Evolutionary conservation across 805 yeast species (phyloP), one percentile per base, ranked within the genome.

Genomic region (Starmerella floris): DNA sequence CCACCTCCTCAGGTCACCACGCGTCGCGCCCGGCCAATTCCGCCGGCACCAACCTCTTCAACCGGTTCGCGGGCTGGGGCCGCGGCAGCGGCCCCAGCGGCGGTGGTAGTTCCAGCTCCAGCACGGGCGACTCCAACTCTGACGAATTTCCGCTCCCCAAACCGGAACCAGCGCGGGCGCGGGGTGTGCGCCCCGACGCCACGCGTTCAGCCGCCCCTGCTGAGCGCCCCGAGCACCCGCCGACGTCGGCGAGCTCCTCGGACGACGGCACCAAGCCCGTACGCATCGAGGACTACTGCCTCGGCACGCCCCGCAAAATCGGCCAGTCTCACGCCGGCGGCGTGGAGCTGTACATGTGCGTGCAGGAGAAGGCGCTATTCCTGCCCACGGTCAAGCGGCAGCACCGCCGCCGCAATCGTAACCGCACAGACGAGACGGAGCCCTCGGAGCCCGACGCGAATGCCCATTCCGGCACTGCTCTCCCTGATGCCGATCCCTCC

Each of bases 351-450:
- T 59, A 52, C 20, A 50, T 60, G 13, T 43, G 57, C n/a, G 41
- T 58, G 22, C 62, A 60, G 39, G 63, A 60, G 45, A 53, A 54
- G 21, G 55, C 55, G 2, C 42, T 60, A 5, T 60, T 56, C 38
- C 45, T 60, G 42, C 55, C 62, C 2, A 45, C 44, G 13, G 40
- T 41, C 33, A 34, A 38, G 37, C n/a, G 27, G 20, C 41, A 32
- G 8, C 39, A 19, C 11, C 10, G 13, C 21, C 23, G 39, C 10
- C 28, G 30, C 8, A 4, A 28, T 17, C 31, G 17, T 15, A 17
- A 36, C 26, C 31, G 21, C 23, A 10, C 23, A 11, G 27, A 13
- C 9, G 16, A 13, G 11, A 25, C 34, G 11, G 16, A 15, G 31
- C 31, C 31, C 8, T 13, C 31, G 16, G 31, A 28, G n/a, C 31